These are phyloP conservation scores for Blakeslea trispora DNA, from an alignment of 371 early-diverging fungal species.

Conservation along the genomic window DNA sequence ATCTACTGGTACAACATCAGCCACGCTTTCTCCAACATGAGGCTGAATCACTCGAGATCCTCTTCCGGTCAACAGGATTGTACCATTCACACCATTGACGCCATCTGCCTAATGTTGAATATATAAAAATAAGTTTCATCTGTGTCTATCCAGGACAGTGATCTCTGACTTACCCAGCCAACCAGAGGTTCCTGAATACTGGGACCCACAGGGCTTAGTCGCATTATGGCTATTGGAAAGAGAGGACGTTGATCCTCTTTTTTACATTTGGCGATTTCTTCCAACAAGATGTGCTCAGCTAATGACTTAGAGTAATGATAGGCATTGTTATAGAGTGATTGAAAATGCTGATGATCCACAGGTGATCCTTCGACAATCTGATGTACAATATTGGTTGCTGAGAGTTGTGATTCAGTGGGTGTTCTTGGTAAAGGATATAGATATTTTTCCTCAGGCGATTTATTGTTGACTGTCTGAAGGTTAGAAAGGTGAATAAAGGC, in stretches of 20 bases:
- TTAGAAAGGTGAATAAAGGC: constrained; percentile 59
- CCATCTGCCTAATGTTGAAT: constrained; percentile 58
- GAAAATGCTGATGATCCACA: constrained; percentile 12
- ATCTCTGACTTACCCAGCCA: constrained; percentile 55
- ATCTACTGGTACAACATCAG: constrained; percentile 63
- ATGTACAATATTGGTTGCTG: constrained; percentile 20
- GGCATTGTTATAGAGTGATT: constrained; percentile 47
- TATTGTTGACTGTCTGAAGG: constrained; percentile 33
- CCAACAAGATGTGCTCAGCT: constrained; percentile 55
- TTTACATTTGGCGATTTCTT: constrained; percentile 42
- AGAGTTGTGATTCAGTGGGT: constrained; percentile 33
- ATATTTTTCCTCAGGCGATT: constrained; percentile 36
- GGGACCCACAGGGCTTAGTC: constrained; percentile 57
- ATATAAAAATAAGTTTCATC: too few relatives aligned
- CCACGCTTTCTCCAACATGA: constrained; percentile 34
- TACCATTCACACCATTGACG: constrained; percentile 57
- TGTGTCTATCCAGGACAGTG: background rate
- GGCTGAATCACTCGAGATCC: constrained; percentile 42
- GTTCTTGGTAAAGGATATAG: constrained; percentile 44
- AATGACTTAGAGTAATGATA: constrained; percentile 60
- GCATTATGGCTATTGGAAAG: constrained; percentile 56
- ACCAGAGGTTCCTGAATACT: constrained; percentile 56
- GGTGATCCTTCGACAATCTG: constrained; percentile 9
- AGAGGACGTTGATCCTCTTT: constrained; percentile 19
- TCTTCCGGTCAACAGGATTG: constrained; percentile 40